These are phyloP conservation scores for Apophysomyces ossiformis DNA, from an alignment of 371 early-diverging fungal genomes.

Conservation along the genomic window DNA sequence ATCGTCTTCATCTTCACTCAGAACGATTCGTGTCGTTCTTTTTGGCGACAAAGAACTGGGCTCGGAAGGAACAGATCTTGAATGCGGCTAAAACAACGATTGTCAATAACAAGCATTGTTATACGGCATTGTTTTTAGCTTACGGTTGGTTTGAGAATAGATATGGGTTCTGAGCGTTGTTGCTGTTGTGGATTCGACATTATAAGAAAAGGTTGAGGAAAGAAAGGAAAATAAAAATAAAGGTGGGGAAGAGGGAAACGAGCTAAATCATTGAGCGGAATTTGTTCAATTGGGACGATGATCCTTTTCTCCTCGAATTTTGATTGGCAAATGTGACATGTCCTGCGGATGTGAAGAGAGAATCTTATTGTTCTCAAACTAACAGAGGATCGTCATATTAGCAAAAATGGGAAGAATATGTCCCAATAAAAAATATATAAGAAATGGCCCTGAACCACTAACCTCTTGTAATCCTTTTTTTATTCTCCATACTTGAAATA, in stretches of 20 bases:
- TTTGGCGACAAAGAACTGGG: conserved; percentile 14
- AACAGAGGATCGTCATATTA: too few relatives aligned
- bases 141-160: conserved; percentile 24
- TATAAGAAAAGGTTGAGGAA: not conserved
- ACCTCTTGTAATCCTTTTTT: too few relatives aligned
- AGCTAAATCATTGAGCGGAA: conserved; percentile 1
- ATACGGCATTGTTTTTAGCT: conserved; percentile 7
- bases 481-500: too few relatives aligned
- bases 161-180: conserved; percentile 26
- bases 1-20: conserved; percentile 53
- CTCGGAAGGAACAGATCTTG: conserved; percentile 18
- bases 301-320: not conserved
- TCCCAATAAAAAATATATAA: too few relatives aligned
- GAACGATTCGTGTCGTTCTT: conserved; percentile 32
- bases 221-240: not conserved
- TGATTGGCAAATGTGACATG: conserved; percentile 2
- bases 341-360: not conserved
- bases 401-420: too few relatives aligned
- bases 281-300: conserved; percentile 7
- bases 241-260: not conserved
- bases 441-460: too few relatives aligned
- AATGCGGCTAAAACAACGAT: not conserved
- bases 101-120: not conserved
- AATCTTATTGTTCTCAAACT: too few relatives aligned
- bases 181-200: conserved; percentile 17